phyloP scores from a whole-genome alignment of 2,329 filamentous ascomycete species.

The Diaporthe nobilis region DNA sequence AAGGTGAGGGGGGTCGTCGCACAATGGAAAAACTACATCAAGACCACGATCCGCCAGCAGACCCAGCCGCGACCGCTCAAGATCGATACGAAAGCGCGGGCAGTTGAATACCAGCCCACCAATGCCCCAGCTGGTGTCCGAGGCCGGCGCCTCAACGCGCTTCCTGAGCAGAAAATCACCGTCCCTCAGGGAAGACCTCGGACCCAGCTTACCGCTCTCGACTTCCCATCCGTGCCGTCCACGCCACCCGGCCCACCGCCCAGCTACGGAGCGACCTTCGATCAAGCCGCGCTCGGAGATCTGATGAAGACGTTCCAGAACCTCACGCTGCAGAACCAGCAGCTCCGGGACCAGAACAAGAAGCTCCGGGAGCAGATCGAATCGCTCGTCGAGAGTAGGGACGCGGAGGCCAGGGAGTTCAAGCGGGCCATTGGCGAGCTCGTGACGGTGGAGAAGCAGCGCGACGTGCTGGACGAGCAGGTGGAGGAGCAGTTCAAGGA shows the following conservation, averaged over 20 bases:
- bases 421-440: neutral
- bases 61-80: neutral
- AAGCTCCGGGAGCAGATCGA: neutral
- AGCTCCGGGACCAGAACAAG: neutral
- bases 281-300: neutral
- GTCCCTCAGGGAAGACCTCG: no score
- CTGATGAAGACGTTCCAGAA: neutral
- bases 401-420: neutral
- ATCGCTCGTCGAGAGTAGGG: neutral
- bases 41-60: neutral
- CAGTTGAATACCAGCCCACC: neutral
- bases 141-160: no score
- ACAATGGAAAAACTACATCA: neutral
- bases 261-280: neutral
- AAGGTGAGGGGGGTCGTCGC: neutral
- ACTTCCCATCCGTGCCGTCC: neutral
- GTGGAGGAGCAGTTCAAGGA: neutral
- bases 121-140: neutral
- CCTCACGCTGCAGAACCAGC: neutral
- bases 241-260: neutral
- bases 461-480: neutral
- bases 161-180: neutral
- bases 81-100: no score
- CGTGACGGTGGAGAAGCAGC: neutral
- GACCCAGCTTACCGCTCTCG: rapidly evolving